Conservation (phyloP, 2,329 filamentous ascomycete species). For the Epichloe amarillans region DNA sequence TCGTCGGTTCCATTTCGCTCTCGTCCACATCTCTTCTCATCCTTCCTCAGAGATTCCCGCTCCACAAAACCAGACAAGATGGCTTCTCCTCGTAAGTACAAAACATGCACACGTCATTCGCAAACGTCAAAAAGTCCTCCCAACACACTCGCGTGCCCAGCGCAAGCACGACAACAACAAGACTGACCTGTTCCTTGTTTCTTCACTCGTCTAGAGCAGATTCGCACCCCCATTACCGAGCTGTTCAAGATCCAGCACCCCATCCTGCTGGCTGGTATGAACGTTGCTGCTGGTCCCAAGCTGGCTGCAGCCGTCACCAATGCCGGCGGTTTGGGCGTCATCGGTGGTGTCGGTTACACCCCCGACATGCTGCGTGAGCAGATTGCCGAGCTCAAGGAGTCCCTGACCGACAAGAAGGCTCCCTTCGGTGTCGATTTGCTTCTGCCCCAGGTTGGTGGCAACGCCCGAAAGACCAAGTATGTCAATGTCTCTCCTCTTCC, state of each 20-base stretch:
- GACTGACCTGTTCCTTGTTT: background rate
- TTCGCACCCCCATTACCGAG: constrained; percentile 87
- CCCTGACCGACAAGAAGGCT: constrained; percentile 77
- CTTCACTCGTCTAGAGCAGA: constrained; percentile 26
- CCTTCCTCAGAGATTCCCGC: background rate
- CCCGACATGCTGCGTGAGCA: constrained; percentile 95
- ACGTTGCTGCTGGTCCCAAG: constrained; percentile 92
- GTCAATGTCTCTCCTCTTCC: constrained; percentile 10
- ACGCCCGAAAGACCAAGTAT: constrained; percentile 83
- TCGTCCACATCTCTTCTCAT: background rate
- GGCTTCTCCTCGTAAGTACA: constrained; percentile 10
- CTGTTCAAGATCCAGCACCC: constrained; percentile 97
- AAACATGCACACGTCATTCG: background rate
- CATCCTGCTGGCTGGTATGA: constrained; percentile 93
- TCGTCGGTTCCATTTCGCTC: background rate
- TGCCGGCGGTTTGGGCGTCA: constrained; percentile 89
- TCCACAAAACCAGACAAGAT: constrained; percentile 1
- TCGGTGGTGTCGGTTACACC: constrained; percentile 90
- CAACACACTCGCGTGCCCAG: background rate
- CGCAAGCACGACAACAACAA: background rate
- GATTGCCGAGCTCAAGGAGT: constrained; percentile 85
- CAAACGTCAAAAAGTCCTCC: background rate
- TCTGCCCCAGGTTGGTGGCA: constrained; percentile 87
- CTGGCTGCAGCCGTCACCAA: constrained; percentile 95
- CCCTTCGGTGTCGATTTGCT: constrained; percentile 92